Evolutionary conservation across 345 rosid genomes (phyloP).

Genomic region (Punica granatum): DNA sequence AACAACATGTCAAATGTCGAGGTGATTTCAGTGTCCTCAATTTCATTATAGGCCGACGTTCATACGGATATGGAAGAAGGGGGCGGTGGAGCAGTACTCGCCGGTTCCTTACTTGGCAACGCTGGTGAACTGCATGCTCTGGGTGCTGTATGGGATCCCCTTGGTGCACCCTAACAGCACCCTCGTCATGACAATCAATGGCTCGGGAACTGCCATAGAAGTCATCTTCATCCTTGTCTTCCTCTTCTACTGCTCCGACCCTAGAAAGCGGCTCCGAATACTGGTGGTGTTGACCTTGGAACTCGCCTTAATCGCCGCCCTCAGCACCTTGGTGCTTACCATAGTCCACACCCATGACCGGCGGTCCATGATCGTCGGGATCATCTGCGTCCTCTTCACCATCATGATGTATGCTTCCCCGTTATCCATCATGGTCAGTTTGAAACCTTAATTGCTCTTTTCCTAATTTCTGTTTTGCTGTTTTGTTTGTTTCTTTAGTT

Average conservation of each 20-base stretch:
- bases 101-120: conserved; percentile 73
- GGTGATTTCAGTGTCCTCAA: too few relatives aligned
- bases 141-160: conserved; percentile 85
- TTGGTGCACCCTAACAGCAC: conserved; percentile 58
- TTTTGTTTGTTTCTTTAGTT: too few relatives aligned
- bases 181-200: conserved; percentile 70
- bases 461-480: not conserved
- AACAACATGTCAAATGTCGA: not conserved
- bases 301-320: conserved; percentile 23
- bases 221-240: conserved; percentile 40
- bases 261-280: conserved; percentile 32
- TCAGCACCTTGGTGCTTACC: conserved; percentile 33
- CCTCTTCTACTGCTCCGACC: conserved; percentile 26
- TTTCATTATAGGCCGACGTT: conserved; percentile 81
- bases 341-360: conserved; percentile 31
- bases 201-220: conserved; percentile 53
- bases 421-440: conserved; percentile 61
- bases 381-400: conserved; percentile 50
- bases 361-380: conserved; percentile 54
- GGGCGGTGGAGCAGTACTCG: conserved; percentile 73
- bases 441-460: not conserved
- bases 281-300: conserved; percentile 22
- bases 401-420: conserved; percentile 89
- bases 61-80: conserved; percentile 51
- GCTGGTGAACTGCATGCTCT: conserved; percentile 63